These are phyloP conservation scores for Chaetomiaceae sp. DNA, from an alignment of 2,329 filamentous ascomycete genomes.

Conservation along the genomic window DNA sequence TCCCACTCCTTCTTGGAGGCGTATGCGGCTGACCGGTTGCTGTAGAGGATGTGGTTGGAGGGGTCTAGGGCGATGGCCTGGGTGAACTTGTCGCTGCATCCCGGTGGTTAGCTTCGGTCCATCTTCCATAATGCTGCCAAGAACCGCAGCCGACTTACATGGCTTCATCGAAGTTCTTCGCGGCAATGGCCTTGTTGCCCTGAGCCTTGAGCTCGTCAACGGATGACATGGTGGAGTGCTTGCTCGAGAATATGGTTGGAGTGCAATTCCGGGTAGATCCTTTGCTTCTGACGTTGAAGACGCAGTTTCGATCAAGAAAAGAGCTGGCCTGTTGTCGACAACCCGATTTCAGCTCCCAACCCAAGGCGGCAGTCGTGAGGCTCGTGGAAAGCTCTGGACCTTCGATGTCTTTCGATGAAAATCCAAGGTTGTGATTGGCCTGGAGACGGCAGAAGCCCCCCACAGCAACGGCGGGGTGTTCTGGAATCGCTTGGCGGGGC, in stretches of 20 bases:
- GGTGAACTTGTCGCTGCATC: constrained; percentile 79
- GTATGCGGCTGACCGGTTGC: constrained; percentile 84
- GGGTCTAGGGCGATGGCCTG: constrained; percentile 87
- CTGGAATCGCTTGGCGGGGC: neutral
- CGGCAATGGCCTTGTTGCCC: constrained; percentile 97
- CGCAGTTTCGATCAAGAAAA: neutral
- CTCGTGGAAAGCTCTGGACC: constrained; percentile 27
- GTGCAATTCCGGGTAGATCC: neutral
- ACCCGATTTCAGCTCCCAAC: constrained; percentile 15
- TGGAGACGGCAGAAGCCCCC: constrained; percentile 17
- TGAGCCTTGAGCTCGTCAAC: constrained; percentile 87
- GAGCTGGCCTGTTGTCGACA: neutral
- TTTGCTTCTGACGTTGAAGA: neutral
- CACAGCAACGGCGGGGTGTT: constrained; percentile 14
- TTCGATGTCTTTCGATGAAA: constrained; percentile 29
- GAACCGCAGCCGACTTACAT: constrained; percentile 59
- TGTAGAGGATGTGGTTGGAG: constrained; percentile 93
- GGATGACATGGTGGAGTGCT: constrained; percentile 45
- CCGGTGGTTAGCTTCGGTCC: constrained; percentile 18
- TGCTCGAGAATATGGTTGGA: neutral
- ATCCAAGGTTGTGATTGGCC: constrained; percentile 23
- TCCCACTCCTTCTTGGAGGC: constrained; percentile 88
- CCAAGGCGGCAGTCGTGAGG: constrained; percentile 4
- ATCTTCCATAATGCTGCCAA: neutral
- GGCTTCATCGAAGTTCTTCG: constrained; percentile 93